These are phyloP conservation scores for Vanrija sp. DNA, from an alignment of 1,284 basidiomycete species.

Conservation along the genomic window DNA sequence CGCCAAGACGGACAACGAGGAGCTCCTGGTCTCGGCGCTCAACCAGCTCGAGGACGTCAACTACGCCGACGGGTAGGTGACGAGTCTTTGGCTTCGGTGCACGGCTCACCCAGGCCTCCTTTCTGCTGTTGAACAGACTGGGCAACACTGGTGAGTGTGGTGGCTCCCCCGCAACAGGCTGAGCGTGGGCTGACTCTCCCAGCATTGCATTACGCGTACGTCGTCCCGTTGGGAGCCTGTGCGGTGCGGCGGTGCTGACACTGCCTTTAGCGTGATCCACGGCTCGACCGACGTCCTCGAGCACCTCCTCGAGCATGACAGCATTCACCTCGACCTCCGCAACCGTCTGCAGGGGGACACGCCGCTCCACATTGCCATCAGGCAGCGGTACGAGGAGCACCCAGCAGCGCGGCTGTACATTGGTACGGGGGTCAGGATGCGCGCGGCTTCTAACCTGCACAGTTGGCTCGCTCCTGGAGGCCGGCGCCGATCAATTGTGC, in stretches of 20 bases:
- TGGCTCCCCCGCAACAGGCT: neutral
- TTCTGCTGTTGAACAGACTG: conserved; percentile 51
- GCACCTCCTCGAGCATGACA: conserved; percentile 66
- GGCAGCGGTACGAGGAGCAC: conserved; percentile 59
- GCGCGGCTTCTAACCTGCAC: conserved; percentile 26
- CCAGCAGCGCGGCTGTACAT: conserved; percentile 53
- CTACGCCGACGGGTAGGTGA: conserved; percentile 65
- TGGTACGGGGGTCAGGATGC: conserved; percentile 33
- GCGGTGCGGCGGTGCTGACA: neutral
- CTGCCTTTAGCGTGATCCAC: conserved; percentile 36
- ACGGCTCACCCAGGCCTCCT: neutral
- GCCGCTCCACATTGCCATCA: conserved; percentile 74
- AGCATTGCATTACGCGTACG: conserved; percentile 80
- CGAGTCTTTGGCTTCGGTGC: neutral
- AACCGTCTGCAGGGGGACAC: conserved; percentile 72
- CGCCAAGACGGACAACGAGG: conserved; percentile 69
- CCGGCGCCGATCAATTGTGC: conserved; percentile 68
- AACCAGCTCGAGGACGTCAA: conserved; percentile 64
- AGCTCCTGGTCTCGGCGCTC: conserved; percentile 62
- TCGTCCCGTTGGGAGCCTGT: conserved; percentile 5
- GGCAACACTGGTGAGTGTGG: conserved; percentile 63
- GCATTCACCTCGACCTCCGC: conserved; percentile 76
- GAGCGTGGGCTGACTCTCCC: conserved; percentile 6
- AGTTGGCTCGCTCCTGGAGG: conserved; percentile 66
- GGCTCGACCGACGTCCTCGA: conserved; percentile 65